A percentile compares a stretch with the other conserved stretches of the same genome.
These are phyloP conservation scores for Boletus sp. DNA, from an alignment of 768 basidiomycete species.

Conservation along the genomic window DNA sequence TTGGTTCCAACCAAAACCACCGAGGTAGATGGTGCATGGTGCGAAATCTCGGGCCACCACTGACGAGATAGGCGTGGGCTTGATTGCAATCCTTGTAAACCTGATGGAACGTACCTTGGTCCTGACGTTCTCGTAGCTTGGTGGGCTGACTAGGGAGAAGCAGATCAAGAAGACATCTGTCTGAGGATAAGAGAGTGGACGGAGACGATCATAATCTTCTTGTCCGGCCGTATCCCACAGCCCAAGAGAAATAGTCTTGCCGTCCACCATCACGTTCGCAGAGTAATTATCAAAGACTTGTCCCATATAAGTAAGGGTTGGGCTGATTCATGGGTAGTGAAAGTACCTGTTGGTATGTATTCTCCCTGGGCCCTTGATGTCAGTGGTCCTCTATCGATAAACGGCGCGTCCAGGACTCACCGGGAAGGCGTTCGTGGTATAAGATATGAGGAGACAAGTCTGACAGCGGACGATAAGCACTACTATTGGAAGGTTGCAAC, in stretches of 20 bases:
- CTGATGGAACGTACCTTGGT: conserved; percentile 68
- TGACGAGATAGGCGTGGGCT: conserved; percentile 30
- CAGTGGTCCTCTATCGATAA: conserved; percentile 14
- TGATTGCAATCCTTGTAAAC: not conserved
- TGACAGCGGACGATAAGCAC: conserved; percentile 33
- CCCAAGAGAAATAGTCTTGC: conserved; percentile 96
- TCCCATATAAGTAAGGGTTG: conserved; percentile 9
- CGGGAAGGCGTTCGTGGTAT: conserved; percentile 97
- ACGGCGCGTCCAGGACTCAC: conserved; percentile 45
- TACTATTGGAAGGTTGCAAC: not conserved
- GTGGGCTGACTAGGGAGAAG: conserved; percentile 96
- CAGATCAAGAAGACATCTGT: conserved; percentile 99
- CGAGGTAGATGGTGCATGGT: conserved; percentile 93
- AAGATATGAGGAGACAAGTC: conserved; percentile 99
- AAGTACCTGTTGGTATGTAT: conserved; percentile 89
- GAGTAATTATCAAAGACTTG: conserved; percentile 98
- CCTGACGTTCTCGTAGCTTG: conserved; percentile 97
- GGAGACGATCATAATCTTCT: conserved; percentile 97
- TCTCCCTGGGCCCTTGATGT: conserved; percentile 62
- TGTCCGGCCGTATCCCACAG: conserved; percentile 99
- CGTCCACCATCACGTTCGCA: conserved; percentile 98
- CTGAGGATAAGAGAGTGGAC: conserved; percentile 97
- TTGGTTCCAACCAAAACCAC: conserved; percentile 96
- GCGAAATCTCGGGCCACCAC: conserved; percentile 97
- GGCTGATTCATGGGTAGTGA: not conserved